Evolutionary conservation across 495 filamentous ascomycete genomes (phyloP), one percentile per base, ranked within the genome.

Genomic region (Aspergillus heteromorphus): DNA sequence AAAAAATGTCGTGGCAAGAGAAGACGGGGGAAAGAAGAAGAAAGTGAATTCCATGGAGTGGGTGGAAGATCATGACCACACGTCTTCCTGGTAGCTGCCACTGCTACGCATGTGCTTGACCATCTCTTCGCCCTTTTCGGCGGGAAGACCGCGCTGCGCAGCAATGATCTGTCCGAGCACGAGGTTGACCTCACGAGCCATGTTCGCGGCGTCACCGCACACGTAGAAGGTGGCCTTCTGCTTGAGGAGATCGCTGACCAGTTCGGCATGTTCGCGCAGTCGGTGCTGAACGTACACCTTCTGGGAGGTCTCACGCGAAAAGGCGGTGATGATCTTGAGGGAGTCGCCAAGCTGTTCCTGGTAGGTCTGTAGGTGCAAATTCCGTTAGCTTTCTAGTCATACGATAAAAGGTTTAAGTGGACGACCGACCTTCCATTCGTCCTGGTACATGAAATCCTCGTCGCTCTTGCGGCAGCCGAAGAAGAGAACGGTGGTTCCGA

Each of bases 201-300:
- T 99, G 75, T 96, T 92, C 45, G 95, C 89, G 6, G 93, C 93
- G 62, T 99, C 93, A 73, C 93, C 93, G 65, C 93, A 99, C 30
- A 99, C 93, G 67, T 99, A 99, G 75, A 99, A 90, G 71, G 92
- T 96, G 14, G 87, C 92, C 64, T 86, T 87, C 67, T 97, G 89
- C 65, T 88, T 76, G 10, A 99, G 78, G 2, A 99, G 83, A 59
- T 92, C 83, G 69, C 96, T 93, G 73, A 99, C 80, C 58, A 95
- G 83, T 49, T 85, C 78, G 25, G 90, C 88, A 19, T 84, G 75
- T 70, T 97, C 90, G 69, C 86, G 82, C 53, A 99, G 78, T 55
- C 88, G 79, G 71, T 99, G 92, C 72, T 99, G 93, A 6, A 99
- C 93, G 65, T 99, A 99, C 30, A 99, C 88, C 77, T 99, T 99